Base-by-base conservation (phyloP, 2,329 filamentous ascomycete genomes). In the Alternaria panax region DNA sequence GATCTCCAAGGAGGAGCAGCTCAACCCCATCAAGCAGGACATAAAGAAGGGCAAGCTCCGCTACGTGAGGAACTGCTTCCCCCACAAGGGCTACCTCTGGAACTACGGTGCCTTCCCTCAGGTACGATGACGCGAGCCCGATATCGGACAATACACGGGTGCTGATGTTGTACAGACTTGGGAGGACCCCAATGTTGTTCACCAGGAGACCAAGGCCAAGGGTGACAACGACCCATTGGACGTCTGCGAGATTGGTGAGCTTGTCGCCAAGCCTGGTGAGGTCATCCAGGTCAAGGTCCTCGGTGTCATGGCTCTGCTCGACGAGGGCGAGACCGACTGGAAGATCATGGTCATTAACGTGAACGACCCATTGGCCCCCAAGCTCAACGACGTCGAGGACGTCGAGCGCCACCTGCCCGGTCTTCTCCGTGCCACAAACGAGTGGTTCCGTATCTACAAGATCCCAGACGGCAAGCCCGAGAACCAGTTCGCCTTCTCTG, bases 391-490 rank as follows among this genome's bases (percentile, higher is more conserved):
- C 81, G 90, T 98, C 66, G 95, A 98, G 88, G 95, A 99, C 79
- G 95, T 99, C 72, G 95, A 99, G 88, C 90, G 94, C 79, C 95
- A 98, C 85, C 90, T 99, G 59, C 95, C 95, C 62, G 95, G 95
- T 74, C 92, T 99, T 61, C 88, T 99, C 80, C 91, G 95, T 72
- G 95, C 95, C 79, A 98, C 94, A 79, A 99, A 99, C 80, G 95
- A 99, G 87, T 99, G 95, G 95, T 99, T 99, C 93, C 93, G 95
- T 82, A 99, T 99, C 88, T 99, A 99, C 91, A 99, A 99, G 88
- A 99, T 99, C 83, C 95, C 95, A 79, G 95, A 99, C 80, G 95
- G 95, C 87, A 99, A 99, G 93, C 93, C 94, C 75, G 95, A 99
- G 91, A 99, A 99, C 89, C 95, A 98, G 86, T 99, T 99, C 79